Evolutionary conservation across 2,329 filamentous ascomycete species (phyloP).

Genomic region (Leptographium lundbergii): DNA sequence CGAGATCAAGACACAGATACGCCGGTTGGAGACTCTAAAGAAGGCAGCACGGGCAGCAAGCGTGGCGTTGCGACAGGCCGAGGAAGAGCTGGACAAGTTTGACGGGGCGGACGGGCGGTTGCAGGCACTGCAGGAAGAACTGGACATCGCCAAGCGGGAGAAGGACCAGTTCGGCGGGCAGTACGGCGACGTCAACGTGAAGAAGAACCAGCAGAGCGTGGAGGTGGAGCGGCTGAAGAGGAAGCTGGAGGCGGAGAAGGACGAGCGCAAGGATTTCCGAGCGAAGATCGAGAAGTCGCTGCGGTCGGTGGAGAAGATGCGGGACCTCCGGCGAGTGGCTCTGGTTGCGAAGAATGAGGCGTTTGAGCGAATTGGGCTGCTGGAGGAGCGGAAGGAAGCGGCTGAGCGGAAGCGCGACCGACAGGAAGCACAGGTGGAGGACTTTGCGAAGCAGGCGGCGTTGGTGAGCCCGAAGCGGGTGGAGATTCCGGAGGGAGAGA

Average conservation of each 20-base stretch:
- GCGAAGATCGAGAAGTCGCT: slow-evolving; percentile 41
- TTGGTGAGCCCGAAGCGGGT: slow-evolving; percentile 42
- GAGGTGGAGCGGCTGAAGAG: slow-evolving; percentile 27
- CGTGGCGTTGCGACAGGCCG: slow-evolving; percentile 37
- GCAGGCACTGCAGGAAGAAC: slow-evolving; percentile 41
- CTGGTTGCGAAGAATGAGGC: slow-evolving; percentile 51
- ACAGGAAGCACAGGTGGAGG: slow-evolving; percentile 33
- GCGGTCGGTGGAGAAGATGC: slow-evolving; percentile 34
- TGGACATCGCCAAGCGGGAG: slow-evolving; percentile 37
- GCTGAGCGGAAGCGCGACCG: slow-evolving; percentile 35
- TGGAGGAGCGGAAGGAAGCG: slow-evolving; percentile 29
- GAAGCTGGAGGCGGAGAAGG: slow-evolving; percentile 20
- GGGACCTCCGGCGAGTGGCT: slow-evolving; percentile 36
- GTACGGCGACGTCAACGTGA: slow-evolving; percentile 37
- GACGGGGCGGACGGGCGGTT: slow-evolving; percentile 58
- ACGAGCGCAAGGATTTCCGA: slow-evolving; percentile 25
- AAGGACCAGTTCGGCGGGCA: slow-evolving; percentile 38
- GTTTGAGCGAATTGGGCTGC: slow-evolving; percentile 35
- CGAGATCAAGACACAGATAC: slow-evolving; percentile 35
- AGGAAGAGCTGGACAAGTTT: slow-evolving; percentile 51
- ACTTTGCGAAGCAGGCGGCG: slow-evolving; percentile 42
- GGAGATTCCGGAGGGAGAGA: slow-evolving; percentile 52
- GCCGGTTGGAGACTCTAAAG: slow-evolving; percentile 28
- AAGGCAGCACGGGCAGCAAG: slow-evolving; percentile 45
- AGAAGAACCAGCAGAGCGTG: slow-evolving; percentile 34